Evolutionary conservation across 2,329 filamentous ascomycete species (phyloP).

Genomic region (Aspergillus terreus): DNA sequence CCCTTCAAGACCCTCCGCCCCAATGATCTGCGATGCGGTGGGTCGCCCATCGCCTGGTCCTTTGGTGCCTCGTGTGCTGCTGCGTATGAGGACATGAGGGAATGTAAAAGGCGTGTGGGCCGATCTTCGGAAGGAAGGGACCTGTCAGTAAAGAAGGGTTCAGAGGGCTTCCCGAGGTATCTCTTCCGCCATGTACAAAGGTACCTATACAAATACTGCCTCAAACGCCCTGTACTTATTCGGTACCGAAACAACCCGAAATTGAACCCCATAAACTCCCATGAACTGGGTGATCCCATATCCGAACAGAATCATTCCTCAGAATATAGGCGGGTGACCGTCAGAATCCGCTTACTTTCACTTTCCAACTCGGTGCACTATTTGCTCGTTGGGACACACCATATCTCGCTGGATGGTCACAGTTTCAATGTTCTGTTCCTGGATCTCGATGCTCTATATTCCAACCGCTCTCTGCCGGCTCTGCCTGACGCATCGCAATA

Average conservation of each 20-base stretch:
- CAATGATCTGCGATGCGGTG: slow-evolving; percentile 10
- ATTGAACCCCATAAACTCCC: too few relatives aligned
- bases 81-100: neutral
- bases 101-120: too few relatives aligned
- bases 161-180: too few relatives aligned
- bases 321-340: slow-evolving; percentile 18
- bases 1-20: slow-evolving; percentile 17
- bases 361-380: slow-evolving; percentile 27
- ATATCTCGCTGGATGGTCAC: slow-evolving; percentile 51
- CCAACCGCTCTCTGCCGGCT: slow-evolving; percentile 31
- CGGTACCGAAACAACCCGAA: too few relatives aligned
- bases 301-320: too few relatives aligned
- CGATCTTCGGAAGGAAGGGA: too few relatives aligned
- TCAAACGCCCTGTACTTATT: too few relatives aligned
- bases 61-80: neutral
- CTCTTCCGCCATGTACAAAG: too few relatives aligned
- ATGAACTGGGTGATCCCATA: too few relatives aligned
- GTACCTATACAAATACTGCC: too few relatives aligned
- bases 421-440: slow-evolving; percentile 42
- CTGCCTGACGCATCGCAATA: slow-evolving; percentile 22
- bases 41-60: slow-evolving; percentile 6
- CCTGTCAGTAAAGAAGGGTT: too few relatives aligned
- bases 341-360: slow-evolving; percentile 16
- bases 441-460: slow-evolving; percentile 45
- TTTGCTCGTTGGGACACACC: slow-evolving; percentile 46